Base-by-base conservation (phyloP, 2,329 filamentous ascomycete species). In the Calonectria ilicicola region DNA sequence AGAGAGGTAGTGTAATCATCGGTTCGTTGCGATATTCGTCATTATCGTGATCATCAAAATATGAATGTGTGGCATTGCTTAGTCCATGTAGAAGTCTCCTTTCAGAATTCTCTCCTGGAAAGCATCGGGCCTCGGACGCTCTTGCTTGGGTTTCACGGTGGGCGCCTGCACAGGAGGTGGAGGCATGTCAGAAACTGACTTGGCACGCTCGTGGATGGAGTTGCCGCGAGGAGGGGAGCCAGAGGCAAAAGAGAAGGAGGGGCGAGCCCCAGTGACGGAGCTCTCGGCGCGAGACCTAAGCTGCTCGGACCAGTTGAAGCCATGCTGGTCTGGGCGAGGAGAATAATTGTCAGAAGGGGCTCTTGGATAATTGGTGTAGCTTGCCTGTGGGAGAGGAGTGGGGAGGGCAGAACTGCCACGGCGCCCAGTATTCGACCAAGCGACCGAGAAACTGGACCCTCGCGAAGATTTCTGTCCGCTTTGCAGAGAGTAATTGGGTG, bases 71-170 rank as follows among this genome's bases (percentile, higher is more conserved):
- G 35, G 49, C 27, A n/a, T 42, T 29, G 49, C 73, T 88, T 88
- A 98, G 82, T 98, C 96, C 95, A 98, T 98, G 87, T 97, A 97
- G 81, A 99, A 98, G 81, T 99, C 97, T 56, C 96, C 97, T 86
- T 98, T 97, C 77, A 99, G 89, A 80, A 99, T 98, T 77, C 97
- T 92, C 89, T 99, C 97, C 85, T 98, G 96, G 86, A 98, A 97
- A 75, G 93, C 93, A 86, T 99, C 97, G 35, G 96, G 96, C 87
- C 96, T 97, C 76, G 88, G 88, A 44, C 89, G 86, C 79, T 73
- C 70, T 46, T 76, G 77, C 69, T 71, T 79, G 9, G 87, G 86
- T 81, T 85, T 86, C 75, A 85, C 82, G 49, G 86, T 78, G 58
- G 87, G 84, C 21, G 87, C 83, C 76, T 91, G 87, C 49, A 84